Evolutionary conservation across 1,284 basidiomycete species (phyloP), one percentile per base, ranked within the genome.

Genomic region (Coniferiporia weirii): DNA sequence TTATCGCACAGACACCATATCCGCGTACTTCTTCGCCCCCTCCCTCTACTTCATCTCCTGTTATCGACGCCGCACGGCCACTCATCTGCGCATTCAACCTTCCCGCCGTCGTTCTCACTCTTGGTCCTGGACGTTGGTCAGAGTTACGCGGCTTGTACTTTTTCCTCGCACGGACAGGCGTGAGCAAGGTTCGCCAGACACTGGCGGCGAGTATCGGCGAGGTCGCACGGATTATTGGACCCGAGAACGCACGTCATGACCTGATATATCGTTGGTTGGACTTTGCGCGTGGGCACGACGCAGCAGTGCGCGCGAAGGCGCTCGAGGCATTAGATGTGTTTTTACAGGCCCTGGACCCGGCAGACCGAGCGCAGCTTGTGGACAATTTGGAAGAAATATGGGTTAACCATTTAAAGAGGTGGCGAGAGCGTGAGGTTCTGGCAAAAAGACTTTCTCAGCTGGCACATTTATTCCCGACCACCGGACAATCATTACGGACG

Each of bases 51-150:
- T 35, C 27, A 19, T 20, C 32, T 15, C 45, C 52, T 5, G 47
- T 22, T 2, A 36, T 49, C 27, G 82, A 85, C 63, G 82, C 85
- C 0, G 85, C 91, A 57, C 85, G 94, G 46, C 85, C 92, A 9
- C 76, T 95, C 15, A 88, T 97, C 34, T 91, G 93, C 65, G 93
- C 93, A 7, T 98, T 95, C 78, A 98, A 98, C 72, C 89, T 93
- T 67, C 96, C 95, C 17, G 95, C 95, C 10, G 92, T 98, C 1
- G 84, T 87, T 10, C 78, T 95, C 7, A 93, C 95, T 0, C 77
- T 98, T 15, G 95, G 95, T 4, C 73, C 76, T 4, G 71, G 73
- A 2, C 81, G 90, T 48, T 99, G 95, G 95, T 67, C 71, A n/a
- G 81, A 87, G 61, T 74, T 99, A 12, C 84, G 88, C 32, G 77